Evolutionary conservation across 352 stramenopile species (phyloP), one percentile per base, ranked within the genome.

Genomic region (Pelagophyceae sp.): DNA sequence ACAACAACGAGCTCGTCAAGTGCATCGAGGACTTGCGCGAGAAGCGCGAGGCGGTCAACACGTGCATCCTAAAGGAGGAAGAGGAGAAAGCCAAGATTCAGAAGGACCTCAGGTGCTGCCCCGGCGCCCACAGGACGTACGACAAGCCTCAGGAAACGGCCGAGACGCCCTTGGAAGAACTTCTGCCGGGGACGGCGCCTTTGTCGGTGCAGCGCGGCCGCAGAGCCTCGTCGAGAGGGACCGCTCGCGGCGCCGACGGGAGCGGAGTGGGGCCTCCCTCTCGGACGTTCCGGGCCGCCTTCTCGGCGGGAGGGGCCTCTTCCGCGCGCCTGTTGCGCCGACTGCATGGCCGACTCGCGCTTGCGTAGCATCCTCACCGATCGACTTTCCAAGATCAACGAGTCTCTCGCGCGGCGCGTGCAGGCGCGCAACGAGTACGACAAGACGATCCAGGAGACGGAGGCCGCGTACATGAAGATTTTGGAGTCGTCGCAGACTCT

Each of bases 401-500:
- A 96, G 78, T 86, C 88, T 35, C 83, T 97, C 31, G 89, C 90
- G 33, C 85, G 89, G 72, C 96, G 96, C 84, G 91, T 74, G 15
- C 20, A 38, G 77, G 89, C 92, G 38, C 85, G 90, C 32, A 95
- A 95, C 81, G 91, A 97, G 81, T 96, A 97, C 84, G 92, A 97
- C 79, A 87, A 88, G 37, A 97, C 92, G 2, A 96, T 96, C 80
- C 89, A 96, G 82, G 91, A 97, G 82, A 97, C 91, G 0, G 90
- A 96, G 81, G 89, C 89, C 6, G 92, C 93, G 27, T 97, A 97
- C 84, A 97, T 96, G 91, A 96, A 96, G 90, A 97, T 97, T 79
- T 83, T 97, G 58, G 92, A 97, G 83, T 93, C 86, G 77, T 96
- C 91, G 54, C 92, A 97, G 82, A 97, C 93, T 50, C 84, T 97